These are phyloP conservation scores for Fusarium dlaminii DNA, from an alignment of 2,329 filamentous ascomycete genomes.

Conservation along the genomic window DNA sequence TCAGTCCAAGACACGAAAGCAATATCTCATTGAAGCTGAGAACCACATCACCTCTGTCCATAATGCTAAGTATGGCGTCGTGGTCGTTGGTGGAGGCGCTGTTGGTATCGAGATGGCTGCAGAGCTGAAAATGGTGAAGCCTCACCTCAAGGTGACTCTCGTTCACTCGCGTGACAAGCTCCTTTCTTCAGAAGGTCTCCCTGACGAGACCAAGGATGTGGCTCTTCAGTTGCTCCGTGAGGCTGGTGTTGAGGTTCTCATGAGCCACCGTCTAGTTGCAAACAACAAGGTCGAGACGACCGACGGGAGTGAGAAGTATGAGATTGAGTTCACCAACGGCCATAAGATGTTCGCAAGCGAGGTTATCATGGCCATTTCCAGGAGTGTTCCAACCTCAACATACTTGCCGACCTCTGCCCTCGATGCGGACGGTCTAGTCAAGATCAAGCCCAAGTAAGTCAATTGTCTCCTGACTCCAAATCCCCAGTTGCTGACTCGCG, in stretches of 20 bases:
- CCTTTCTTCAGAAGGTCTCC: conserved; percentile 77
- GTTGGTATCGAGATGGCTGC: conserved; percentile 86
- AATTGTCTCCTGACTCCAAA: background rate
- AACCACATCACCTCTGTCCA: conserved; percentile 66
- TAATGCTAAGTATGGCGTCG: conserved; percentile 65
- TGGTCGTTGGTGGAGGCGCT: conserved; percentile 80
- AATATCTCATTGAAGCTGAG: conserved; percentile 70
- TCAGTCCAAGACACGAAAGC: conserved; percentile 67
- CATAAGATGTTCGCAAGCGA: conserved; percentile 68
- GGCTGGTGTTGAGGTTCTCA: conserved; percentile 70
- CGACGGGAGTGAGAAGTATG: conserved; percentile 53
- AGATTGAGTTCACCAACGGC: conserved; percentile 69
- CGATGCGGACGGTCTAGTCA: conserved; percentile 72
- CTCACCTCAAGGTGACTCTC: conserved; percentile 73
- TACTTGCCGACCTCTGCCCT: conserved; percentile 69
- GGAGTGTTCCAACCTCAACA: conserved; percentile 67
- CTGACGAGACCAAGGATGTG: conserved; percentile 73
- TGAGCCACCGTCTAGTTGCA: conserved; percentile 66
- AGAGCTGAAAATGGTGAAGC: conserved; percentile 76
- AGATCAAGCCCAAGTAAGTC: conserved; percentile 64
- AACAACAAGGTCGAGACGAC: conserved; percentile 56
- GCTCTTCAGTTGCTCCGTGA: conserved; percentile 68
- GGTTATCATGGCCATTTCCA: conserved; percentile 76
- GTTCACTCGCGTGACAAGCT: conserved; percentile 77
- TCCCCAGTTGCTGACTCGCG: background rate